These are phyloP conservation scores for Talaromyces liani DNA, from an alignment of 495 filamentous ascomycete species.

Conservation along the genomic window DNA sequence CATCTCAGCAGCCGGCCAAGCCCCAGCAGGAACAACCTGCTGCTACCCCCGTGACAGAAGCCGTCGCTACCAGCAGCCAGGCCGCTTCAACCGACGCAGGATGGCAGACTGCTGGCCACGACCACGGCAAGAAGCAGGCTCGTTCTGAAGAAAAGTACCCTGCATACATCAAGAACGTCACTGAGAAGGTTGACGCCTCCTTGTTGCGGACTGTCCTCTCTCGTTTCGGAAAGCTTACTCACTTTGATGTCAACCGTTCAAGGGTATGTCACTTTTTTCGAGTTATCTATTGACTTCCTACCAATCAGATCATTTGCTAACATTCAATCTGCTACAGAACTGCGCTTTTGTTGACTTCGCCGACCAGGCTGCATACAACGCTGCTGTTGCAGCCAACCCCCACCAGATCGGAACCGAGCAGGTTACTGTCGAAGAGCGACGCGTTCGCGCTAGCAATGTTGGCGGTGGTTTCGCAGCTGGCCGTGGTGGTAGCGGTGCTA, in stretches of 20 bases:
- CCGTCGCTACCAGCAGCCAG: conserved; percentile 38
- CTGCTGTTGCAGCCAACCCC: conserved; percentile 78
- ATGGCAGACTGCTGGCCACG: conserved; percentile 75
- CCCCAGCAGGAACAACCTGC: conserved; percentile 32
- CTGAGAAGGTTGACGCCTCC: conserved; percentile 66
- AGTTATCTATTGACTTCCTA: background rate
- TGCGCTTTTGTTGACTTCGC: conserved; percentile 95
- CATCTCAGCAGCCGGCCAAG: conserved; percentile 26
- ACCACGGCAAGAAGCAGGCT: conserved; percentile 73
- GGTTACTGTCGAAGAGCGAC: conserved; percentile 83
- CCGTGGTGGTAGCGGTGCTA: conserved; percentile 52
- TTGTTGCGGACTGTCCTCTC: conserved; percentile 57
- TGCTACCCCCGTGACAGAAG: conserved; percentile 20
- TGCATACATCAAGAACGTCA: conserved; percentile 91
- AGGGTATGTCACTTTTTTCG: conserved; percentile 58
- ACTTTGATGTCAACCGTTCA: conserved; percentile 80
- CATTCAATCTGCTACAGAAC: conserved; percentile 50
- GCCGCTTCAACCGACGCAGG: conserved; percentile 43
- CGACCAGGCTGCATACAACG: conserved; percentile 66
- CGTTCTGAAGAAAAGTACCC: conserved; percentile 56
- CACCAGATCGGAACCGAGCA: conserved; percentile 74
- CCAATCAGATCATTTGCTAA: background rate
- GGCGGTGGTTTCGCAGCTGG: conserved; percentile 50
- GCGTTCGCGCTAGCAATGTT: conserved; percentile 59
- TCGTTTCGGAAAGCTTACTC: conserved; percentile 70